phyloP scores from a whole-genome alignment of 179 eudicot species.

The Pouteria campechiana region DNA sequence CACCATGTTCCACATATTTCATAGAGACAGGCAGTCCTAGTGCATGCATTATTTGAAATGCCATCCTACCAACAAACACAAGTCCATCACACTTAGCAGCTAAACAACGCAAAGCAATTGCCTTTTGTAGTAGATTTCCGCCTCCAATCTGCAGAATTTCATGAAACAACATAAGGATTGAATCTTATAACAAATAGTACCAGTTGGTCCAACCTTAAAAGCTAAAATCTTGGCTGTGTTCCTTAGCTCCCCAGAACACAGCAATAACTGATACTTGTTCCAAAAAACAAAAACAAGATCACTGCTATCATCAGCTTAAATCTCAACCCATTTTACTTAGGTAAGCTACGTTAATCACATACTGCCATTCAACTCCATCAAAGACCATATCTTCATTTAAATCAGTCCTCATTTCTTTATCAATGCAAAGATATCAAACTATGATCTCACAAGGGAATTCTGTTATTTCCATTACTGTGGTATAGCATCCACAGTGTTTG shows the following conservation, averaged over 20 bases:
- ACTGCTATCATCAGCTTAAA: too few species aligned
- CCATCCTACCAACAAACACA: constrained; percentile 74
- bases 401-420: too few species aligned
- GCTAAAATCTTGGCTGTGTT: not conserved
- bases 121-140: constrained; percentile 50
- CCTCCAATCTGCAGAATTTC: constrained; percentile 74
- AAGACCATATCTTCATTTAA: too few species aligned
- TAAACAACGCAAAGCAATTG: constrained; percentile 42
- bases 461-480: too few species aligned
- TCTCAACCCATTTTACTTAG: too few species aligned
- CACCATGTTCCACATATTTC: constrained; percentile 35
- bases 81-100: constrained; percentile 61
- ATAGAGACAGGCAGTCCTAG: constrained; percentile 51
- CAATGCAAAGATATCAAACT: too few species aligned
- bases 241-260: too few species aligned
- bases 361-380: too few species aligned
- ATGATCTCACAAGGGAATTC: too few species aligned
- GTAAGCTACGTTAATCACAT: too few species aligned
- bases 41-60: constrained; percentile 81
- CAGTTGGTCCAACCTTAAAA: not conserved
- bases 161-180: constrained; percentile 1
- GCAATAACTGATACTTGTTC: not conserved
- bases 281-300: not conserved
- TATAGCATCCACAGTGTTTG: too few species aligned
- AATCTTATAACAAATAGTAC: not conserved